These are phyloP conservation scores for Polytrichum commune DNA, from an alignment of 225 moss, liverwort and hornwort genomes.

Conservation along the genomic window DNA sequence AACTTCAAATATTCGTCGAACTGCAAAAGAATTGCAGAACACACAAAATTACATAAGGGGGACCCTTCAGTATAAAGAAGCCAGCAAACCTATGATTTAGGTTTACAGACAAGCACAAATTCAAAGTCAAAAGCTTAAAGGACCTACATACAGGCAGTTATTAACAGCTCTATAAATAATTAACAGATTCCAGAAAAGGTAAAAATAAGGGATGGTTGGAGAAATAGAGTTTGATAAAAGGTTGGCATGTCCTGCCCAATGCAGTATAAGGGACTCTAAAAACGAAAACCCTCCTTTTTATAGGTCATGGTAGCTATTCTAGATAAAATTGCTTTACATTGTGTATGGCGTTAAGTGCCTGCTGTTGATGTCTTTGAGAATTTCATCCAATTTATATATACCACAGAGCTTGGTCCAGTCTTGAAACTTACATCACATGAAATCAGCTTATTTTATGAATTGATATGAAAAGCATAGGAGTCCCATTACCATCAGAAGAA, in stretches of 20 bases:
- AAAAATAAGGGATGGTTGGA: no score
- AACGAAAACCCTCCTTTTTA: no score
- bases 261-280: neutral
- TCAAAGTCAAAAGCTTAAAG: neutral
- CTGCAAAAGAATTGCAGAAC: slow-evolving; percentile 15
- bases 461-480: neutral
- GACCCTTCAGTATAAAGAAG: neutral
- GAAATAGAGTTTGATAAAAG: neutral
- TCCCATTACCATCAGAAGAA: neutral
- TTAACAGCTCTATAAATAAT: neutral
- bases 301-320: neutral
- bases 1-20: slow-evolving; percentile 27
- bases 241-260: neutral
- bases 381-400: neutral
- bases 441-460: neutral
- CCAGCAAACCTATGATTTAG: neutral
- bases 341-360: no score
- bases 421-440: neutral
- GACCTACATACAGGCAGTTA: neutral
- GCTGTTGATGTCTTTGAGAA: neutral
- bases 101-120: neutral
- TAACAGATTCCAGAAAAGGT: neutral
- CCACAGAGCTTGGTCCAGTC: neutral
- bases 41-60: neutral
- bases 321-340: neutral